A percentile compares a stretch with the other conserved stretches of the same genome.
phyloP scores from a whole-genome alignment of 2,329 filamentous ascomycete species.

The Exophiala lecanii-corni region DNA sequence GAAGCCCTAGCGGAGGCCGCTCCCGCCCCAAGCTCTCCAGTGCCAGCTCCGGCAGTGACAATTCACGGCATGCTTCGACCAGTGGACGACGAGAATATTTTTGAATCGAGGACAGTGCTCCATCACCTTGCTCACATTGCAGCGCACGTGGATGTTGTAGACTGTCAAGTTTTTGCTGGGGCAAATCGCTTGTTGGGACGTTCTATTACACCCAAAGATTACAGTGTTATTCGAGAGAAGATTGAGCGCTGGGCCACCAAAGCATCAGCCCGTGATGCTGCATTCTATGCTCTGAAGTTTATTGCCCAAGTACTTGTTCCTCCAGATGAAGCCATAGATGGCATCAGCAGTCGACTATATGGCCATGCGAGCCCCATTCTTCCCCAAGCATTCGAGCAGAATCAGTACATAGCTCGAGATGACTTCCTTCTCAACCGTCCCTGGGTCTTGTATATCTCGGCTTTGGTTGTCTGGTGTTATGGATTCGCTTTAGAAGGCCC shows the following conservation, averaged over 20 bases:
- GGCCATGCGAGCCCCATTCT: slow-evolving; percentile 28
- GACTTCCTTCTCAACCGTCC: slow-evolving; percentile 87
- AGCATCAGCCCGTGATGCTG: slow-evolving; percentile 81
- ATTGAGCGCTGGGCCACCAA: slow-evolving; percentile 84
- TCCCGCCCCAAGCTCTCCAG: slow-evolving; percentile 28
- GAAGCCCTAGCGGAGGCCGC: slow-evolving; percentile 63
- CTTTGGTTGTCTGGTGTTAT: slow-evolving; percentile 91
- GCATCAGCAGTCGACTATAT: slow-evolving; percentile 32
- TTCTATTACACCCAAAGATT: slow-evolving; percentile 76
- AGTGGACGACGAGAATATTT: slow-evolving; percentile 64
- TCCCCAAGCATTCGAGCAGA: slow-evolving; percentile 31
- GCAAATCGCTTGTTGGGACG: slow-evolving; percentile 80
- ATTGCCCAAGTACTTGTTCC: slow-evolving; percentile 76
- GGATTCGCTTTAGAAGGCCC: slow-evolving; percentile 86
- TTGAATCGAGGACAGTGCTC: slow-evolving; percentile 81
- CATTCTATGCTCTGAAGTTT: slow-evolving; percentile 88
- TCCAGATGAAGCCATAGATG: slow-evolving; percentile 33
- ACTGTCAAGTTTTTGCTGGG: slow-evolving; percentile 91
- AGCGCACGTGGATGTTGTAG: slow-evolving; percentile 95
- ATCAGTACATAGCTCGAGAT: slow-evolving; percentile 73
- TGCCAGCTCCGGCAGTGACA: slow-evolving; percentile 46
- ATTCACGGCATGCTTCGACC: slow-evolving; percentile 30
- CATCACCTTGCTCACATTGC: slow-evolving; percentile 96
- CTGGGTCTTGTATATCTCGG: slow-evolving; percentile 93
- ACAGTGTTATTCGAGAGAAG: slow-evolving; percentile 70